Percentiles rank a stretch among this genome's conserved stretches.
Evolutionary conservation across 768 basidiomycete genomes (phyloP).

Genomic region (Leccinum disarticulatum): DNA sequence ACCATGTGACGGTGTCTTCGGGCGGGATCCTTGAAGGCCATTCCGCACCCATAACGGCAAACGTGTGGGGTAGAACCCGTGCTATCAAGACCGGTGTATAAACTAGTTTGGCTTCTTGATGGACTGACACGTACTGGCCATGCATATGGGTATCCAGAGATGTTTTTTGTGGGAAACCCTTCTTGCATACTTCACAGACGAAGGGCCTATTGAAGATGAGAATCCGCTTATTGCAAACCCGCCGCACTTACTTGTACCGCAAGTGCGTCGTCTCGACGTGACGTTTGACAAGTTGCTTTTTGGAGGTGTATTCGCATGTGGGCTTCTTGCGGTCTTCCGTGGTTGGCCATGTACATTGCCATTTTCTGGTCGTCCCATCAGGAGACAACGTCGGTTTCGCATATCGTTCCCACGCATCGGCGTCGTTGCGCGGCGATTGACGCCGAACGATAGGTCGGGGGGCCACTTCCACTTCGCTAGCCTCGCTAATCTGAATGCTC

Average conservation of each 20-base stretch:
- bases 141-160: slow-evolving; percentile 57
- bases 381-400: slow-evolving; percentile 33
- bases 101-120: slow-evolving; percentile 7
- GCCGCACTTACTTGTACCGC: slow-evolving; percentile 50
- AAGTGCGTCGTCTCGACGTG: slow-evolving; percentile 66
- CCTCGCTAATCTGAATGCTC: slow-evolving; percentile 32
- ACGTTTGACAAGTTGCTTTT: slow-evolving; percentile 68
- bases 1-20: slow-evolving; percentile 61
- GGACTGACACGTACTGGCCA: slow-evolving; percentile 42
- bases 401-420: slow-evolving; percentile 35
- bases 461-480: slow-evolving; percentile 26
- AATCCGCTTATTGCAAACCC: slow-evolving; percentile 7
- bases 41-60: slow-evolving; percentile 50
- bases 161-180: slow-evolving; percentile 60
- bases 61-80: slow-evolving; percentile 57
- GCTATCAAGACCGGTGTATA: slow-evolving; percentile 34
- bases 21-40: slow-evolving; percentile 63
- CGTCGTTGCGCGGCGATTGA: slow-evolving; percentile 28
- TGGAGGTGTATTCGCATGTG: slow-evolving; percentile 44
- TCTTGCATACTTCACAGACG: slow-evolving; percentile 50
- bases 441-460: slow-evolving; percentile 20
- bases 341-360: slow-evolving; percentile 43
- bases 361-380: slow-evolving; percentile 37
- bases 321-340: slow-evolving; percentile 32
- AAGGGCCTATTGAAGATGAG: slow-evolving; percentile 43